Evolutionary conservation across 2,329 filamentous ascomycete genomes (phyloP).

Genomic region (Simplicillium sp.): DNA sequence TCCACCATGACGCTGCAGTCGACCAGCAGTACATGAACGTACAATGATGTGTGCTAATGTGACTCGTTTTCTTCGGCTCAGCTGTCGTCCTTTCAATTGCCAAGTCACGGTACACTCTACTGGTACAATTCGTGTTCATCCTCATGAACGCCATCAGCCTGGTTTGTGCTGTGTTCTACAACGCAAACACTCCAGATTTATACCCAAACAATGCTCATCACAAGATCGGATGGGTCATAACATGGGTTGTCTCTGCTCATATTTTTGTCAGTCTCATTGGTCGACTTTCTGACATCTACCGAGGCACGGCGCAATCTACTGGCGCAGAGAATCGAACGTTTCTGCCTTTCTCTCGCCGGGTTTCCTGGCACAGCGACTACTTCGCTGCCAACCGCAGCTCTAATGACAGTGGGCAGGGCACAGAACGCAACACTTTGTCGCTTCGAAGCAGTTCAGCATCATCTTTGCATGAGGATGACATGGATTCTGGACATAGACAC

Average conservation of each 20-base stretch:
- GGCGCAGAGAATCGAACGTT: constrained; percentile 4
- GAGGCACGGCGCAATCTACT: constrained; percentile 3
- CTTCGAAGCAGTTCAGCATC: constrained; percentile 57
- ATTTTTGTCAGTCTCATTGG: constrained; percentile 58
- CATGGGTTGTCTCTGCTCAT: constrained; percentile 62
- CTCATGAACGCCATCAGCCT: constrained; percentile 54
- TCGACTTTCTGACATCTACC: constrained; percentile 36
- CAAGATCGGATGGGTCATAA: constrained; percentile 78
- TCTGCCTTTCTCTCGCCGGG: background rate
- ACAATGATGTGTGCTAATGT: constrained; percentile 3
- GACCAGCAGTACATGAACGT: background rate
- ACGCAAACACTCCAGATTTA: constrained; percentile 71
- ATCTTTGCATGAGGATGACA: constrained; percentile 39
- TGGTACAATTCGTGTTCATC: constrained; percentile 59
- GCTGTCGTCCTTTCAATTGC: constrained; percentile 81
- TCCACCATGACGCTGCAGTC: background rate
- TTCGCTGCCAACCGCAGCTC: constrained; percentile 39
- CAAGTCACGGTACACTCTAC: constrained; percentile 63
- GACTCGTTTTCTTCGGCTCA: background rate
- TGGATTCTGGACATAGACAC: constrained; percentile 22
- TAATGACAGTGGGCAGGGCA: constrained; percentile 66
- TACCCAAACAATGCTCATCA: constrained; percentile 85
- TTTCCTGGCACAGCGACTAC: background rate
- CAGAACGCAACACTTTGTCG: constrained; percentile 59
- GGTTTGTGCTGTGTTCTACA: constrained; percentile 61